phyloP scores from a whole-genome alignment of 1,284 basidiomycete genomes.

The Irpex sp. region DNA sequence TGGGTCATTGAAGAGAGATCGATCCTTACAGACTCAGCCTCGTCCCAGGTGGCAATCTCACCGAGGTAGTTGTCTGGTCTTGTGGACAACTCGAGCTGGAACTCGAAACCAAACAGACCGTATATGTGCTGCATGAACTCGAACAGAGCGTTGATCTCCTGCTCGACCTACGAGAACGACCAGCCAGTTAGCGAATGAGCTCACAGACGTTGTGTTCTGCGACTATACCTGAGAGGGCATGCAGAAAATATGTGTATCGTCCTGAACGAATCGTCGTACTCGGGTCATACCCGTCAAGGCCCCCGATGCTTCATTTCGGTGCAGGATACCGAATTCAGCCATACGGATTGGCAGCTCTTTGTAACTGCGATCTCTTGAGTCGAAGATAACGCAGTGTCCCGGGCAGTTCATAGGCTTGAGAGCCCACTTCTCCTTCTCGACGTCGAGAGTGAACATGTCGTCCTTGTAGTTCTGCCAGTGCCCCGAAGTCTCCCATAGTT shows the following conservation, averaged over 20 bases:
- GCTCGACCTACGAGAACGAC: slow-evolving; percentile 60
- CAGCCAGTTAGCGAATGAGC: background rate
- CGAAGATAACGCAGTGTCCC: slow-evolving; percentile 96
- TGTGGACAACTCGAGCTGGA: slow-evolving; percentile 93
- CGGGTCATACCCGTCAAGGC: slow-evolving; percentile 92
- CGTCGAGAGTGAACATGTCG: slow-evolving; percentile 92
- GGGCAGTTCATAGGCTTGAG: slow-evolving; percentile 99
- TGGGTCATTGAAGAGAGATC: background rate
- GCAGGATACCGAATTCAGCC: slow-evolving; percentile 98
- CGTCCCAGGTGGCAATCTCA: slow-evolving; percentile 85
- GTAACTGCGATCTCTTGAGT: slow-evolving; percentile 91
- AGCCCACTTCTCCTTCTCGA: slow-evolving; percentile 95
- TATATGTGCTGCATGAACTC: slow-evolving; percentile 96
- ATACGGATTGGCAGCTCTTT: slow-evolving; percentile 95
- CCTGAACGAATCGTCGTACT: slow-evolving; percentile 95
- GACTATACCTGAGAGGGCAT: slow-evolving; percentile 78
- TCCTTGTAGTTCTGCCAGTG: slow-evolving; percentile 99
- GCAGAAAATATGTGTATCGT: slow-evolving; percentile 97
- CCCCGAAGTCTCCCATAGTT: slow-evolving; percentile 98
- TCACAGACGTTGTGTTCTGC: slow-evolving; percentile 3
- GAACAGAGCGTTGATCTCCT: slow-evolving; percentile 86
- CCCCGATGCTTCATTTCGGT: slow-evolving; percentile 96
- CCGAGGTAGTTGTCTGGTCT: slow-evolving; percentile 96
- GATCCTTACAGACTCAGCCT: slow-evolving; percentile 71
- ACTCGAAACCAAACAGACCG: slow-evolving; percentile 96